A percentile compares a stretch with the other conserved stretches of the same genome.
Conservation (phyloP, 805 yeast genomes). For the Metschnikowia borealis region DNA sequence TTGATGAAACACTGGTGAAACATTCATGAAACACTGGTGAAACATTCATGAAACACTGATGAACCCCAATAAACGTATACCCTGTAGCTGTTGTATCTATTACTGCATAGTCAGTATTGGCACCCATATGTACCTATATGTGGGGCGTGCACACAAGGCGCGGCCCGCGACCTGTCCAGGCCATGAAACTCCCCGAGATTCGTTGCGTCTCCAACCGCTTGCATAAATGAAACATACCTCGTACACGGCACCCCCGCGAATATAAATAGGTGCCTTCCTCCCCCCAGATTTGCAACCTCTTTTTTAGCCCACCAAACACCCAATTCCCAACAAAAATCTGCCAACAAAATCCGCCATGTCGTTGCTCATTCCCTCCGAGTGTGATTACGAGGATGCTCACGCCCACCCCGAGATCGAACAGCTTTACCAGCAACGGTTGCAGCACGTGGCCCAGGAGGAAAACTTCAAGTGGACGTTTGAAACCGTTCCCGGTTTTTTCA, state of each 20-base stretch:
- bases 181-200: background rate
- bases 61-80: no score
- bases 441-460: conserved; percentile 4
- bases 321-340: background rate
- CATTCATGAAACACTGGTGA: no score
- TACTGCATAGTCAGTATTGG: no score
- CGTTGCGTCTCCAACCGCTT: background rate
- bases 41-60: no score
- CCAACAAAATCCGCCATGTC: conserved; percentile 9
- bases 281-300: background rate
- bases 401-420: conserved; percentile 10
- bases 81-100: no score
- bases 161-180: no score
- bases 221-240: background rate
- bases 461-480: conserved; percentile 40
- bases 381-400: conserved; percentile 27
- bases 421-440: conserved; percentile 8
- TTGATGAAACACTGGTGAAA: no score
- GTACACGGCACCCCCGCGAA: background rate
- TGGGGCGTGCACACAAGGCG: background rate
- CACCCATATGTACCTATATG: no score
- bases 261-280: background rate
- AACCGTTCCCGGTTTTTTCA: conserved; percentile 48
- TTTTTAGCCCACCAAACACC: background rate
- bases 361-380: conserved; percentile 23